phyloP scores from a whole-genome alignment of 768 basidiomycete species.

The Rhodotorula paludigena region DNA sequence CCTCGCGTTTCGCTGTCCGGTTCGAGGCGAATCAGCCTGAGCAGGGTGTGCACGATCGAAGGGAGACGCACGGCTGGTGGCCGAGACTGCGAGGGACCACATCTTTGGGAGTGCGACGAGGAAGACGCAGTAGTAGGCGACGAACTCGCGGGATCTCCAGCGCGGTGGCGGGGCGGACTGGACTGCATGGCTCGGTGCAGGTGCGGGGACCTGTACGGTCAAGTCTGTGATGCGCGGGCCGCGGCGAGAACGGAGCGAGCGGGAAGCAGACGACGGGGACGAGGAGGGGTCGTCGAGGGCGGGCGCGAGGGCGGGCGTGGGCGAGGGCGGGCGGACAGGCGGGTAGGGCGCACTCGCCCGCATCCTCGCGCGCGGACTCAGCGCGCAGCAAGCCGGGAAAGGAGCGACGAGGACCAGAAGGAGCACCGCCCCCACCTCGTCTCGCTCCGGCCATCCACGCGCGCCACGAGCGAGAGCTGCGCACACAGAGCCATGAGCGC shows the following conservation, averaged over 20 bases:
- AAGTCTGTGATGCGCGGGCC: constrained; percentile 45
- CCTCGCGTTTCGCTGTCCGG: constrained; percentile 2
- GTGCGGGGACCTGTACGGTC: constrained; percentile 58
- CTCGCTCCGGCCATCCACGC: not conserved
- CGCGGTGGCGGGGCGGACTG: constrained; percentile 43
- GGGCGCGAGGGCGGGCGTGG: too few species aligned
- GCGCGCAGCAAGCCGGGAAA: too few species aligned
- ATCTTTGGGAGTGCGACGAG: constrained; percentile 64
- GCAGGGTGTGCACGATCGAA: too few species aligned
- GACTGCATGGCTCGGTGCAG: not conserved
- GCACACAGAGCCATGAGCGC: too few species aligned
- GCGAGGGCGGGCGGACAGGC: too few species aligned
- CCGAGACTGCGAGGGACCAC: constrained; percentile 65
- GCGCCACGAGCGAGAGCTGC: too few species aligned
- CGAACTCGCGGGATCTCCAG: constrained; percentile 79
- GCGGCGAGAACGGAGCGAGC: not conserved
- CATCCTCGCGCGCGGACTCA: too few species aligned
- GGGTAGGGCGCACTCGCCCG: too few species aligned
- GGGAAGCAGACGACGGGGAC: not conserved
- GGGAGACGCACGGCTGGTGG: constrained; percentile 67
- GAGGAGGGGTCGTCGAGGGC: too few species aligned
- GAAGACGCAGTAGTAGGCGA: constrained; percentile 63
- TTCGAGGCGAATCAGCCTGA: not conserved
- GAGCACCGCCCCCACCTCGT: not conserved
- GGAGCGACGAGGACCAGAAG: too few species aligned